A percentile compares a stretch with the other conserved stretches of the same genome.
phyloP scores from a whole-genome alignment of 371 early-diverging fungal genomes.

The Rhizopus arrhizus region DNA sequence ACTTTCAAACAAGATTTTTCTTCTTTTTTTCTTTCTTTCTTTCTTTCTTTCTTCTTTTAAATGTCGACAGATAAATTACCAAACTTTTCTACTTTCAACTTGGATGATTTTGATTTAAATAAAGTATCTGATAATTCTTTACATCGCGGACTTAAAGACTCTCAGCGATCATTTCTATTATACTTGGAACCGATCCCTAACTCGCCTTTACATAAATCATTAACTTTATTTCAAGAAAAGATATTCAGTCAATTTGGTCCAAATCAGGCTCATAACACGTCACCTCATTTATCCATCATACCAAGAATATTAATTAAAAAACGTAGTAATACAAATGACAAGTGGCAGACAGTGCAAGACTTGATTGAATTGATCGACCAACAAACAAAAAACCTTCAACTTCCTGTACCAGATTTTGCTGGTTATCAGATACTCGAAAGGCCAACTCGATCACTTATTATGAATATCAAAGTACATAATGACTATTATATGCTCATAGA shows the following conservation, averaged over 20 bases:
- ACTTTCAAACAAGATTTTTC: too few relatives aligned
- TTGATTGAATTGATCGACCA: slow-evolving; percentile 21
- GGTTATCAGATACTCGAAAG: slow-evolving; percentile 32
- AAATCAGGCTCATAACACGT: slow-evolving; percentile 37
- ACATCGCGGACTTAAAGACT: slow-evolving; percentile 33
- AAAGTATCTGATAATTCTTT: slow-evolving; percentile 21
- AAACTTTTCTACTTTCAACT: slow-evolving; percentile 31
- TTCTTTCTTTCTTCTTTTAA: not conserved
- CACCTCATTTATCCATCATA: slow-evolving; percentile 29
- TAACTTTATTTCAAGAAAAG: slow-evolving; percentile 32
- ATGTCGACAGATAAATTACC: slow-evolving; percentile 18
- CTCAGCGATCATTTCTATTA: slow-evolving; percentile 31
- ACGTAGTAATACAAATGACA: slow-evolving; percentile 15
- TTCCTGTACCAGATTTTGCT: slow-evolving; percentile 29
- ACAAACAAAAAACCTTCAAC: slow-evolving; percentile 11
- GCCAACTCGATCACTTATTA: slow-evolving; percentile 30
- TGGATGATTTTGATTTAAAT: slow-evolving; percentile 32
- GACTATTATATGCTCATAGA: slow-evolving; percentile 21
- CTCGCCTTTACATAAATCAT: slow-evolving; percentile 29
- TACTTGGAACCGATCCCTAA: slow-evolving; percentile 32
- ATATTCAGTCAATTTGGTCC: slow-evolving; percentile 31
- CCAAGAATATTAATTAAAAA: slow-evolving; percentile 28
- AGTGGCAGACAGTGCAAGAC: slow-evolving; percentile 32
- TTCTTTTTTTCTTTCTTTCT: not conserved
- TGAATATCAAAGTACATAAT: slow-evolving; percentile 22